Evolutionary conservation across 805 yeast species (phyloP).

Genomic region (Starmerella ratchasimensis): DNA sequence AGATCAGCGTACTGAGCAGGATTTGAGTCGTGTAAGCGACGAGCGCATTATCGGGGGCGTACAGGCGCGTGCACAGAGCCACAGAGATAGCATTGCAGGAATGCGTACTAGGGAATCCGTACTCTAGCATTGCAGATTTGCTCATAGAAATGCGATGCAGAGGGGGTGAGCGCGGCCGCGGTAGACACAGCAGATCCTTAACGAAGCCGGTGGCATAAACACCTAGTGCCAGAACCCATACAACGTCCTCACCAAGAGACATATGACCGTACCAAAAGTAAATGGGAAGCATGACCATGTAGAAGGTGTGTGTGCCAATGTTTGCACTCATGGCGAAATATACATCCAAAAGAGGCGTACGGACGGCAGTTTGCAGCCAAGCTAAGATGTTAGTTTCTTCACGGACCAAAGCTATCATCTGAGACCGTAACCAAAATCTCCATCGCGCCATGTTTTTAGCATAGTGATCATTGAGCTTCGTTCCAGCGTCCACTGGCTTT

Average conservation of each 20-base stretch:
- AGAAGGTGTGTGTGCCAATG: conserved; percentile 86
- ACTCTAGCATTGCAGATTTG: conserved; percentile 81
- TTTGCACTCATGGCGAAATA: conserved; percentile 82
- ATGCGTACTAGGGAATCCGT: conserved; percentile 90
- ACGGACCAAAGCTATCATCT: conserved; percentile 43
- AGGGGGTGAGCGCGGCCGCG: conserved; percentile 89
- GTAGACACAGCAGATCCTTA: conserved; percentile 78
- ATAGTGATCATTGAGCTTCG: conserved; percentile 54
- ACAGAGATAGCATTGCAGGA: conserved; percentile 90
- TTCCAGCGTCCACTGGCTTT: conserved; percentile 74
- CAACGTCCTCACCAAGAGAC: conserved; percentile 42
- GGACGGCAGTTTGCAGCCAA: conserved; percentile 36
- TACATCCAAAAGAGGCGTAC: conserved; percentile 44
- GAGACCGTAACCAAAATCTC: conserved; percentile 34
- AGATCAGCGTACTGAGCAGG: conserved; percentile 51
- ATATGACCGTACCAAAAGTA: conserved; percentile 70
- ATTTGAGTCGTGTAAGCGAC: conserved; percentile 17
- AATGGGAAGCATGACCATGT: conserved; percentile 74
- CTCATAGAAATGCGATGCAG: conserved; percentile 78
- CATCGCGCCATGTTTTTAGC: conserved; percentile 40
- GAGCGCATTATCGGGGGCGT: conserved; percentile 2
- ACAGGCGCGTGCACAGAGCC: conserved; percentile 34
- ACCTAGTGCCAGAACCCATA: conserved; percentile 51
- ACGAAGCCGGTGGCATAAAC: conserved; percentile 48
- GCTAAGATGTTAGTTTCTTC: conserved; percentile 51